Evolutionary conservation across 2,329 filamentous ascomycete species (phyloP), one percentile per base, ranked within the genome.

Genomic region (Penicillium sp.): DNA sequence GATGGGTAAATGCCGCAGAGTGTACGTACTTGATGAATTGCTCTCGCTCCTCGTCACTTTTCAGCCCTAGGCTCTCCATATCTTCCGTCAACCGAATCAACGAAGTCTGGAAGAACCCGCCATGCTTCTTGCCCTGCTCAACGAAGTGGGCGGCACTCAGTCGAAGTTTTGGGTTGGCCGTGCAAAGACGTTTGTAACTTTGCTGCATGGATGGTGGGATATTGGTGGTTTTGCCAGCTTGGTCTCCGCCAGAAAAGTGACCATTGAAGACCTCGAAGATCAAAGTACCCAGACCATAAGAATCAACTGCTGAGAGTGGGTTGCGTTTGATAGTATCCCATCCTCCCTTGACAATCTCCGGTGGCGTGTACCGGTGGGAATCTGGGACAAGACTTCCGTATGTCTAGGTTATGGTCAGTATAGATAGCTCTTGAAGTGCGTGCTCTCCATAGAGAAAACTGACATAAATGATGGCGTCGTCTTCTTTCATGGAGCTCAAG

Each of bases 221-320:
- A 64, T 85, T 88, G 67, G 92, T 96, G 14, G 91, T 91, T 70
- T 93, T 91, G 10, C 89, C 88, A 39, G 91, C 84, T 73, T 96
- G 91, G 55, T 96, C 91, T 31, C 81, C 78, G 8, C 89, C 88
- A 5, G 79, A 80, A 68, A 91, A 96, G 63, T 86, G 84, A 44
- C 92, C 91, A 72, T 95, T 97, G 76, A 97, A 99, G 1, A 90
- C 89, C 71, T 99, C 94, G 59, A 88, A 93, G 26, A 97, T 85
- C 48, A 97, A 75, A 1, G 87, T 86, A 11, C 92, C 94, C 65
- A 91, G 90, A 62, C 89, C 87, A 70, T 94, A 97, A 0, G 94
- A 87, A 72, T 99, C 94, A 1, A 94, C 84, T 0, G 92, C 92
- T 51, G 87, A 83, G 52, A 91, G 80, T 0, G 91, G 92, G 62